phyloP scores from a whole-genome alignment of 2,329 filamentous ascomycete genomes.

The Fusarium redolens region DNA sequence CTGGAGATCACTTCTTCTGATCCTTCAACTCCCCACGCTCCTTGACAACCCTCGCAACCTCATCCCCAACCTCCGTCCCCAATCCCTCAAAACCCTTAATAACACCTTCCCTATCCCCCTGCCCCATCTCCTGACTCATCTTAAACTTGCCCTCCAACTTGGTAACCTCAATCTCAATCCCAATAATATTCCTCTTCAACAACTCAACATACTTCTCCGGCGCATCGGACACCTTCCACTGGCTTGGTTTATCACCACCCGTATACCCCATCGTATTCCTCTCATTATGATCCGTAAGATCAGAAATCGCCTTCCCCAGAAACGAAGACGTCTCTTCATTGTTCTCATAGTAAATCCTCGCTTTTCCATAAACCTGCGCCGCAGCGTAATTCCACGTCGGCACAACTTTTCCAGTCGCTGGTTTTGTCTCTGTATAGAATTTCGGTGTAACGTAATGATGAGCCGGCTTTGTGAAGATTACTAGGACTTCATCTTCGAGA shows the following conservation, averaged over 20 bases:
- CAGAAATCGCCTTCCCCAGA: slow-evolving; percentile 61
- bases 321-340: slow-evolving; percentile 56
- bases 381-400: slow-evolving; percentile 79
- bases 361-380: slow-evolving; percentile 70
- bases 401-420: slow-evolving; percentile 71
- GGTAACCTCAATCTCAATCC: slow-evolving; percentile 67
- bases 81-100: slow-evolving; percentile 62
- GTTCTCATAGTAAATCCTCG: slow-evolving; percentile 63
- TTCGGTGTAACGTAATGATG: slow-evolving; percentile 76
- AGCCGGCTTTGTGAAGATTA: slow-evolving; percentile 68
- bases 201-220: slow-evolving; percentile 65
- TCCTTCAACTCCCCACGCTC: slow-evolving; percentile 35
- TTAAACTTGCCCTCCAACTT: slow-evolving; percentile 71
- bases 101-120: slow-evolving; percentile 66
- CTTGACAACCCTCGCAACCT: slow-evolving; percentile 46
- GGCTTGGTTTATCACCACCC: slow-evolving; percentile 44
- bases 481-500: slow-evolving; percentile 67
- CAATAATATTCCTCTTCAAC: slow-evolving; percentile 68
- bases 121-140: slow-evolving; percentile 70
- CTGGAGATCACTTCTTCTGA: background rate
- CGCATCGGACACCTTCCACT: slow-evolving; percentile 68
- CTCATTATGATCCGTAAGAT: slow-evolving; percentile 64
- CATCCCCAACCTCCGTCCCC: slow-evolving; percentile 42
- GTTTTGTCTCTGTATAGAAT: slow-evolving; percentile 75
- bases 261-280: slow-evolving; percentile 66